Evolutionary conservation across 129 eudicot species (phyloP), one percentile per base, ranked within the genome.

Genomic region (Tagetes erecta): DNA sequence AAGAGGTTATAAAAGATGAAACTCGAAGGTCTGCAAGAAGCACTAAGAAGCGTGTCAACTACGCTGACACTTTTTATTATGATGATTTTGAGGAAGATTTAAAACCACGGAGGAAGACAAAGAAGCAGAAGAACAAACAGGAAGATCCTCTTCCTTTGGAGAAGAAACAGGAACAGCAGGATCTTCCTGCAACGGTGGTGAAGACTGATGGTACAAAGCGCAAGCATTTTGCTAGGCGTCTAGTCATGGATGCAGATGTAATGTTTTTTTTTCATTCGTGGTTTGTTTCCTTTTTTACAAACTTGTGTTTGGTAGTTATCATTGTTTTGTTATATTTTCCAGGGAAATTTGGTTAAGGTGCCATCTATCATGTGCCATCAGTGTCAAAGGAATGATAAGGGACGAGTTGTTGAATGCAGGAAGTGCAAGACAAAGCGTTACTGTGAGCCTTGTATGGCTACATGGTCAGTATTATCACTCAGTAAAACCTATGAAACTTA

Each of bases 371-470:
- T 82, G 90, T 90, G 98, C 52, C 98, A 90, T 80, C 98, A 90
- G 81, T 93, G 98, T 81, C 84, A 87, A 77, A 89, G 98, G 88
- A 89, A 86, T 60, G 98, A 89, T 64, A 93, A 86, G 68, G 98
- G 96, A 14, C 41, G 78, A 11, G 92, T 90, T 78, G 95, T 92
- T 30, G 74, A 77, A 27, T 90, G 98, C 71, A 68, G 53, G 27
- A 74, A 63, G 2, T 92, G 98, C 67, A 49, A 36, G 1, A 36
- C 77, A 3, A 89, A 89, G 80, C 84, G 98, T 64, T 92, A 77
- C 70, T 92, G 98, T 72, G 59, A 64, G 2, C 96, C 84, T 9
- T 90, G 96, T 81, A 84, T 90, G 75, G 52, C 20, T 0, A 84
- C 41, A 77, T 89, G 96, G 96, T 92, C 77, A 40, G 7, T 5